Base-by-base conservation (phyloP, 2,329 filamentous ascomycete species). In the Truncatella angustata region DNA sequence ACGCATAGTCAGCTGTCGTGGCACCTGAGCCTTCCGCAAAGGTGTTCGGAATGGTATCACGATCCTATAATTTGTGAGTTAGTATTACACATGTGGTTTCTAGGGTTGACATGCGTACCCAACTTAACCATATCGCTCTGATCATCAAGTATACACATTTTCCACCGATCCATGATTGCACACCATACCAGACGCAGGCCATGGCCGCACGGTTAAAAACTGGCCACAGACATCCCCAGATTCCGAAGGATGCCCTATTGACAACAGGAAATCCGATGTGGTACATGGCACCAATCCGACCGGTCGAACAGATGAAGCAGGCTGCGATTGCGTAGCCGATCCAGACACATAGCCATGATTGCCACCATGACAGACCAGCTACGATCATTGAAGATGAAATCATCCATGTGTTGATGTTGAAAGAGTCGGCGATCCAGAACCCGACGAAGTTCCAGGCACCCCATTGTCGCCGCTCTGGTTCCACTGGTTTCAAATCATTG, bases 331-430 rank as follows among this genome's bases (percentile, higher is more conserved):
- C 77, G 66, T 96, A 96, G 50, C 92, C 91, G 24, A 92, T 73
- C 86, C 91, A 93, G 39, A 96, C 89, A 64, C 88, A 91, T n/a
- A 91, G 73, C 86, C 88, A 91, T 2, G 89, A 87, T 72, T 96
- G 90, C 91, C 91, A 96, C 91, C 91, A 96, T 6, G 89, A 90
- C 20, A 95, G 76, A 11, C 90, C 90, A 44, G 73, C 76, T 1
- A 87, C 81, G 30, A 95, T 90, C 82, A 91, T 91, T 34, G 88
- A 85, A 1, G 88, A 90, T 0, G 89, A 88, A 56, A 95, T 94
- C 90, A 95, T 96, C 91, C 90, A 95, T 2, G 90, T 94, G 70
- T 93, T 94, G 66, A 94, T 90, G 68, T 93, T 93, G 74, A 92
- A 91, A 0, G 84, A 88, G 70, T 93, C 89, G 26, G 88, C 87